A percentile compares a stretch with the other conserved stretches of the same genome.
Evolutionary conservation across 2,329 filamentous ascomycete genomes (phyloP).

Genomic region (Fusarium sp.): DNA sequence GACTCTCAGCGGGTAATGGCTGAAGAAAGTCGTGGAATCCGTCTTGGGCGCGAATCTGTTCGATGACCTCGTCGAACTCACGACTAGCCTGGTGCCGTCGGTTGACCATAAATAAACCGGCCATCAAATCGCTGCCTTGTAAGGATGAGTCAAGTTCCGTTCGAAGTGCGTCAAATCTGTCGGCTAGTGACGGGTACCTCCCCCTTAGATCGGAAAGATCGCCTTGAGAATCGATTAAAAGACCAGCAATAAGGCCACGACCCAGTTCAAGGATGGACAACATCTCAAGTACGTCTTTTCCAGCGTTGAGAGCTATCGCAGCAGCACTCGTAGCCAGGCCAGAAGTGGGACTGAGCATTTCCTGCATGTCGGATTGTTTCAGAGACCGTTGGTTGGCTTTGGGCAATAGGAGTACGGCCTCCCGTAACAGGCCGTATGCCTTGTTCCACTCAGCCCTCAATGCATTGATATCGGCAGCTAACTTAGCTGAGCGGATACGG

Average conservation of each 20-base stretch:
- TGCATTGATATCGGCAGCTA: background rate
- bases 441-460: background rate
- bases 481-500: background rate
- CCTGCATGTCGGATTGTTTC: background rate
- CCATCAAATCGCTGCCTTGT: background rate
- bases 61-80: accelerated
- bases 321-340: accelerated
- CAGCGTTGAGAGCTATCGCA: background rate
- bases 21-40: background rate
- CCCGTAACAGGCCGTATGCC: accelerated
- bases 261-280: background rate
- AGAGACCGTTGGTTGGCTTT: background rate
- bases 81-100: background rate
- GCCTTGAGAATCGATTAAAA: background rate
- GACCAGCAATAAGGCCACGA: background rate
- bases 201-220: background rate
- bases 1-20: too few relatives aligned
- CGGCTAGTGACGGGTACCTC: background rate
- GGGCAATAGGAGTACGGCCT: accelerated
- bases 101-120: background rate
- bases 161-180: background rate
- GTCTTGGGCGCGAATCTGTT: accelerated
- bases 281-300: accelerated
- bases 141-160: accelerated
- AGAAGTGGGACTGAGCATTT: background rate